Conservation (phyloP, 1,284 basidiomycete genomes). For the Trametes sp. region DNA sequence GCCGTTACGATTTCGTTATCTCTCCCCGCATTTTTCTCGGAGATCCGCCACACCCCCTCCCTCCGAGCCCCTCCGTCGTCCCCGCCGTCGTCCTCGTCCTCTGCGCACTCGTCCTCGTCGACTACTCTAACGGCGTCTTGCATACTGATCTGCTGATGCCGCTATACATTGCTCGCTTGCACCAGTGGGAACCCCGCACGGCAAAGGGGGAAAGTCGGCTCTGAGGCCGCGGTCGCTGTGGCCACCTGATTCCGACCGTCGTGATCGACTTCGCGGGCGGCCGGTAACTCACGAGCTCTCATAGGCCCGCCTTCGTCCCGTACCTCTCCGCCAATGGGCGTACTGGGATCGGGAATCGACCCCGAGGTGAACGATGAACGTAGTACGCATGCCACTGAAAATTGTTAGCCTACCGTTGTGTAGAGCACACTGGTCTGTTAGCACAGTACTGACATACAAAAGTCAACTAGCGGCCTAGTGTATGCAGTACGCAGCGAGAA, state of each 20-base stretch:
- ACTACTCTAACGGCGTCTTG: not conserved
- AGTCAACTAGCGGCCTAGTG: too few species aligned
- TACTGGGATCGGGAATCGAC: not conserved
- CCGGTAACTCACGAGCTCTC: conserved; percentile 6
- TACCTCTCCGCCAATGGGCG: not conserved
- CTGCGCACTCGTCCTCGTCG: not conserved
- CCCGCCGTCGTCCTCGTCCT: not conserved
- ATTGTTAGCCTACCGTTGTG: too few species aligned
- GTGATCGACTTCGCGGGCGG: conserved; percentile 1
- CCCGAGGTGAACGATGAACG: too few species aligned
- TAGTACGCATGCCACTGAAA: too few species aligned
- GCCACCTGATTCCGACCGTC: conserved; percentile 11
- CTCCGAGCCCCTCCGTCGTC: not conserved
- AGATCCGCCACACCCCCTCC: not conserved
- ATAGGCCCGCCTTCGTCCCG: conserved; percentile 4
- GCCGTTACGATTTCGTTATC: too few species aligned
- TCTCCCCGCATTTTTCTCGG: not conserved
- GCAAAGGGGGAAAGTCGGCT: conserved; percentile 8
- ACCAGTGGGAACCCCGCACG: conserved; percentile 1
- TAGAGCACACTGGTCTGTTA: too few species aligned
- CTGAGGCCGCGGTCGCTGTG: conserved; percentile 6
- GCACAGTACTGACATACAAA: too few species aligned
- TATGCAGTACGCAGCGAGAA: too few species aligned
- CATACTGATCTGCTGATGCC: not conserved
- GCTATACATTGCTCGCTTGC: not conserved